Evolutionary conservation across 2,329 filamentous ascomycete genomes (phyloP), one percentile per base, ranked within the genome.

Genomic region (Diaporthe humulicola): DNA sequence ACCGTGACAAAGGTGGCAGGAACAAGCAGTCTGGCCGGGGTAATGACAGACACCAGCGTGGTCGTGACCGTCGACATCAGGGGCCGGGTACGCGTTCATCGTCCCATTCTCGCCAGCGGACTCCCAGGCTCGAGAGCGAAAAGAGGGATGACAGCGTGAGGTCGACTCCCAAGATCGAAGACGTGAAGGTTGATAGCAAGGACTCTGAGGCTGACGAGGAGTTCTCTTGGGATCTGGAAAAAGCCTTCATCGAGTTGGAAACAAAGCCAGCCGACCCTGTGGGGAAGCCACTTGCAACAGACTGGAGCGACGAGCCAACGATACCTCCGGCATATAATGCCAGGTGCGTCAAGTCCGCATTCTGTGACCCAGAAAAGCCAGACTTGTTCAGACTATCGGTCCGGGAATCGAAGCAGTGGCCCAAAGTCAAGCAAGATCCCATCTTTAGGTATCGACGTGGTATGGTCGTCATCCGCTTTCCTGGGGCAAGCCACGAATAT

Each of bases 321-420:
- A 84, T 88, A 52, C 85, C 87, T 36, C 84, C 84, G 25, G 82
- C 85, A 7, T 86, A 84, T 78, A 83, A 86, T 76, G 83, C 86
- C 17, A 82, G 82, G 28, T 84, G 83, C 72, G 83, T 88, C 61
- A 84, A 85, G 57, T 88, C 87, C 3, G 81, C 84, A 33, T 88
- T 85, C 77, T 85, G 86, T 71, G 84, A 82, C 30, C 82, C 84
- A 45, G 82, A 86, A 25, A 86, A 88, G 74, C 74, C 83, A 25
- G 82, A 84, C 40, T 84, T 86, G 19, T 89, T 87, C 76, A 79
- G 77, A n/a, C 79, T 81, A 38, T 84, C 84, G 36, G 83, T 88
- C 45, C 83, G 86, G 58, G 82, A 84, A 48, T 83, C 84, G 1
- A 78, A 81, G 22, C 80, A 84, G 70, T 89, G 87, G 86, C 71